phyloP scores from a whole-genome alignment of 805 yeast species.

The Kuraishia floccosa region DNA sequence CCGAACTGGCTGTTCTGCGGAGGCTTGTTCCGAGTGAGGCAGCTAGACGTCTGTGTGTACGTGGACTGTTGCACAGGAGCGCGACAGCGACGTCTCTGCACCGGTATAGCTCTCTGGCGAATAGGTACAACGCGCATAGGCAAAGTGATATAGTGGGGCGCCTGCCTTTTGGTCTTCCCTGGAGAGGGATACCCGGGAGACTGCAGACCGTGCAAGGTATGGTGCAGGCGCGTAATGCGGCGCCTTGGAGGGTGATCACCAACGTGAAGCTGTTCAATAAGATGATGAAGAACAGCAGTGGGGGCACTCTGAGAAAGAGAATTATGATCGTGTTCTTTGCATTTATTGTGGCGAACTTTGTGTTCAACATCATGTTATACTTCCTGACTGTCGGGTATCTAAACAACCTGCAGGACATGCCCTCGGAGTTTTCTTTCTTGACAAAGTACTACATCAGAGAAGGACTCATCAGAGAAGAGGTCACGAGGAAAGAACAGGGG shows the following conservation, averaged over 20 bases:
- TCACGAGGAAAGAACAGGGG: conserved; percentile 15
- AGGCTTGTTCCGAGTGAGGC: too few species aligned
- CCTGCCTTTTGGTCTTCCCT: neutral
- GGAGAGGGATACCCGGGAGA: neutral
- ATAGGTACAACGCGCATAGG: too few species aligned
- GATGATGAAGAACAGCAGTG: conserved; percentile 20
- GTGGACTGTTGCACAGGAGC: too few species aligned
- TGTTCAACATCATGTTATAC: conserved; percentile 21
- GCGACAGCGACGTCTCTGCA: too few species aligned
- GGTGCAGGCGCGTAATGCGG: conserved; percentile 11
- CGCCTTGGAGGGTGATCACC: conserved; percentile 20
- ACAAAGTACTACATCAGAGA: conserved; percentile 17
- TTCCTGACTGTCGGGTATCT: conserved; percentile 18
- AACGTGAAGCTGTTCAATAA: conserved; percentile 12
- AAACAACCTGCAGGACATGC: conserved; percentile 13
- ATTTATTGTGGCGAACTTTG: conserved; percentile 25
- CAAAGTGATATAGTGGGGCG: too few species aligned
- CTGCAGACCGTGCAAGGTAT: neutral
- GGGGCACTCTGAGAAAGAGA: conserved; percentile 30
- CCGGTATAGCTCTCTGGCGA: too few species aligned
- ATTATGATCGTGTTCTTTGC: conserved; percentile 28
- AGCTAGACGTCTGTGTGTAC: too few species aligned
- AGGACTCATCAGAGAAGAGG: conserved; percentile 26
- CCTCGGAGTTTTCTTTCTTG: conserved; percentile 16
- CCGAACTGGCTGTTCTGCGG: too few species aligned